Percentiles rank a stretch among this genome's conserved stretches.
phyloP scores from a whole-genome alignment of 2,329 filamentous ascomycete genomes.

The Pyrenophora teres region DNA sequence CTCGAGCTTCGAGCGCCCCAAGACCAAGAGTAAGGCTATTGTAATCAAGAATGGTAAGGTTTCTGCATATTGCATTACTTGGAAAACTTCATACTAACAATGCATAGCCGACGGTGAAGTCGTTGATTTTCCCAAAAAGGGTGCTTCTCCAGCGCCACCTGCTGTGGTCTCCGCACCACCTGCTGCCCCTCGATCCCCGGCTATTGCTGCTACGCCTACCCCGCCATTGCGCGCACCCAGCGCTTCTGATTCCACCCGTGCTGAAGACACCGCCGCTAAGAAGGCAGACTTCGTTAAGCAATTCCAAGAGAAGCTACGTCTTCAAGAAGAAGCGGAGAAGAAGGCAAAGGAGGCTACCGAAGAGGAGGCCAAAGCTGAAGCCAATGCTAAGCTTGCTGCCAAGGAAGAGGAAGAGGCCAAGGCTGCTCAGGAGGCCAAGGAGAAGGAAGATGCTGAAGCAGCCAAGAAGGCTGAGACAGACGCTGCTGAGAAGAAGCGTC shows the following conservation, averaged over 20 bases:
- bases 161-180: slow-evolving; percentile 49
- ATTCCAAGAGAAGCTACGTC: slow-evolving; percentile 60
- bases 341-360: slow-evolving; percentile 54
- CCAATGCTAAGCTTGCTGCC: slow-evolving; percentile 59
- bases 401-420: slow-evolving; percentile 48
- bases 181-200: slow-evolving; percentile 61
- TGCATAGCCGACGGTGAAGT: slow-evolving; percentile 80
- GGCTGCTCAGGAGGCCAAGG: slow-evolving; percentile 34
- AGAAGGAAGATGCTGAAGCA: slow-evolving; percentile 38
- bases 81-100: slow-evolving; percentile 54
- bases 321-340: slow-evolving; percentile 63
- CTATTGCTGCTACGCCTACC: slow-evolving; percentile 70
- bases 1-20: slow-evolving; percentile 65
- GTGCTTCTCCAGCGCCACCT: slow-evolving; percentile 47
- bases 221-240: slow-evolving; percentile 69
- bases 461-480: slow-evolving; percentile 51
- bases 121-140: slow-evolving; percentile 63
- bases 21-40: slow-evolving; percentile 74
- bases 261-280: slow-evolving; percentile 68
- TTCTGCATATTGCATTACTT: neutral
- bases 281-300: slow-evolving; percentile 67
- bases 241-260: slow-evolving; percentile 65
- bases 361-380: slow-evolving; percentile 49
- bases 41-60: slow-evolving; percentile 71
- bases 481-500: slow-evolving; percentile 42